phyloP scores from a whole-genome alignment of 495 filamentous ascomycete species.

The Aspergillus haitiensis region DNA sequence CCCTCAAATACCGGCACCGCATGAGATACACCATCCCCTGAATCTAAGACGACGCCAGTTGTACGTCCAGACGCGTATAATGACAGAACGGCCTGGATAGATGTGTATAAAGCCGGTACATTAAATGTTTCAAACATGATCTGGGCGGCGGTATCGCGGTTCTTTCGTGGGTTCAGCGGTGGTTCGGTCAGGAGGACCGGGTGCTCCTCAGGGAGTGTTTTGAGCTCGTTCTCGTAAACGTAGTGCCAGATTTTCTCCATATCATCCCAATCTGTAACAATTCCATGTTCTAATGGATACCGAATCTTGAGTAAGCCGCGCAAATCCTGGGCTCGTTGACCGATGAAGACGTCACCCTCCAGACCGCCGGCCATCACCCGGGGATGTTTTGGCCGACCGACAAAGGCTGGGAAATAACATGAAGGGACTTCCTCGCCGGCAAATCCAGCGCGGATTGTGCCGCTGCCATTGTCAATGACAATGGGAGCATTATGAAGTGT shows the following conservation, averaged over 20 bases:
- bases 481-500: conserved; percentile 95
- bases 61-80: conserved; percentile 96
- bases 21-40: conserved; percentile 95
- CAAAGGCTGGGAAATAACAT: conserved; percentile 97
- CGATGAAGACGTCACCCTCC: conserved; percentile 97
- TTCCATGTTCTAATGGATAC: conserved; percentile 95
- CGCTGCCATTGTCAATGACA: conserved; percentile 98
- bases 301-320: conserved; percentile 91
- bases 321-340: conserved; percentile 86
- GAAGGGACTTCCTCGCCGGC: conserved; percentile 94
- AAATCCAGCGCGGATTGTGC: conserved; percentile 95
- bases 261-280: conserved; percentile 99
- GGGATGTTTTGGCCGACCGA: conserved; percentile 95
- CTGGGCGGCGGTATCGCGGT: conserved; percentile 95
- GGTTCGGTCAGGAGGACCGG: conserved; percentile 96
- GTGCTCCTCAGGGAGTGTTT: conserved; percentile 97
- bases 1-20: conserved; percentile 98
- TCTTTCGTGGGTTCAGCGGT: conserved; percentile 91
- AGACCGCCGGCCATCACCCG: conserved; percentile 92
- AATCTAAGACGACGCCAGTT: conserved; percentile 92
- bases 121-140: conserved; percentile 99
- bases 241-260: conserved; percentile 99
- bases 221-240: conserved; percentile 79
- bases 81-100: conserved; percentile 95
- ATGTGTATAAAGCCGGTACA: conserved; percentile 92